Base-by-base conservation (phyloP, 164 flowering plant genomes). In the Umbellularia californica region DNA sequence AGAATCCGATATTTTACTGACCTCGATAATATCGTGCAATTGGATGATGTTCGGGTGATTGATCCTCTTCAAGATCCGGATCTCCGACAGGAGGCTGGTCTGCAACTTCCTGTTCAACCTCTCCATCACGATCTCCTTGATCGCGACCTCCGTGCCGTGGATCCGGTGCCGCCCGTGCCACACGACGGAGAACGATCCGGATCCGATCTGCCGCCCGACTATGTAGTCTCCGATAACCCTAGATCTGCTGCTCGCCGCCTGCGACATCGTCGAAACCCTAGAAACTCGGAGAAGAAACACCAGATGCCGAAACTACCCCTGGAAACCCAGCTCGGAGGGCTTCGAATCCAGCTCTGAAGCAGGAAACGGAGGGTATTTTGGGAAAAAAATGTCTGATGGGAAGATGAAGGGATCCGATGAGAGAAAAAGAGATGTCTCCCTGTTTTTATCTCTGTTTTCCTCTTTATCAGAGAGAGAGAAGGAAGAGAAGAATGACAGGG, bases 131-230 rank as follows among this genome's bases (percentile, higher is more conserved):
- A 95, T 95, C 85, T 95, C 99, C 77, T 95, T 95, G 72, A 95
- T 95, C 47, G 99, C 99, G 50, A 92, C 92, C 81, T 92, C 98
- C 27, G 92, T 89, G 25, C 98, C 98, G 64, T 84, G 85, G 41
- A 89, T 85, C 27, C 90, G 80, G 77, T 95, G 99, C 82, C 92
- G 83, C 27, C 88, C 99, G 65, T 87, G 94, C 97, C 97, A 95
- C 24, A 95, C 99, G 68, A 89, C 87, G 58, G 98, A 93, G 84
- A 91, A 95, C 28, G 99, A 95, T 17, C 99, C 99, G 63, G 93
- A 82, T 69, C 99, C 99, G 47, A 95, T 88, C 77, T 92, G 93
- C 71, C 82, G 79, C 6, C 89, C 94, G 28, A 95, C 90, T 68
- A 79, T 65, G 71, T 92, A 95, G 27, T 95, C 98, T 58, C 98